Base-by-base conservation (phyloP, 176 grass and related monocot genomes). In the Aechmea fasciata region DNA sequence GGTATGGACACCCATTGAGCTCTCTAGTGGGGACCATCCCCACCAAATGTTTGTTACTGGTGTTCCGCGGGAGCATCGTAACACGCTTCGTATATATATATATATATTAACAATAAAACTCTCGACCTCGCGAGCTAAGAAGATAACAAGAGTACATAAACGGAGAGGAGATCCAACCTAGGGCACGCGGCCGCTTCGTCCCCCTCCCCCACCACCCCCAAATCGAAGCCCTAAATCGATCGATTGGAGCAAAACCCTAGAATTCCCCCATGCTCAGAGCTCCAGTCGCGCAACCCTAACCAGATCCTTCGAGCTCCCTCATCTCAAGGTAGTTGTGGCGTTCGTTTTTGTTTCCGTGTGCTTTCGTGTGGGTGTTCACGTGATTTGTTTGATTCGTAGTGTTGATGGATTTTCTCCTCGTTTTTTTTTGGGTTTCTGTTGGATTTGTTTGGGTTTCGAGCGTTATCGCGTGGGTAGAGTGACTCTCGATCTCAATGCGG, bases 361-460 rank as follows among this genome's bases (percentile, higher is more conserved):
- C 4, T 3, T 33, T 3, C 5, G 29, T 33, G 33, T 7, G 33
- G 33, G 5, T 6, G 33, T 41, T 41, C 7, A 41, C 33, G 33
- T 41, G 33, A 41, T 6, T 41, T 41, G 33, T 41, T 41, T 41
- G 33, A 7, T 41, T 41, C 33, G 33, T 41, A 7, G 3, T 41
- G 33, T 41, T 41, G 33, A 41, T 61, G 55, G 55, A 9, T 9
- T 53, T 63, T 55, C 9, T 22, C 11, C 15, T 15, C 18, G 72
- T 69, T 24, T 14, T 63, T 74, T 48, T 20, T 47, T n/a, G 0
- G 54, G 69, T 74, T 65, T 11, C 13, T 26, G 14, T 9, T 4
- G 81, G 61, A 74, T 62, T 57, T 15, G 66, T 66, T 51, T 9
- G 15, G 57, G 55, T n/a, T 61, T 26, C 25, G 25, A 26, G 25